A percentile compares a stretch with the other conserved stretches of the same genome.
These are phyloP conservation scores for Saksenaea vasiformis DNA, from an alignment of 371 early-diverging fungal species.

Conservation along the genomic window DNA sequence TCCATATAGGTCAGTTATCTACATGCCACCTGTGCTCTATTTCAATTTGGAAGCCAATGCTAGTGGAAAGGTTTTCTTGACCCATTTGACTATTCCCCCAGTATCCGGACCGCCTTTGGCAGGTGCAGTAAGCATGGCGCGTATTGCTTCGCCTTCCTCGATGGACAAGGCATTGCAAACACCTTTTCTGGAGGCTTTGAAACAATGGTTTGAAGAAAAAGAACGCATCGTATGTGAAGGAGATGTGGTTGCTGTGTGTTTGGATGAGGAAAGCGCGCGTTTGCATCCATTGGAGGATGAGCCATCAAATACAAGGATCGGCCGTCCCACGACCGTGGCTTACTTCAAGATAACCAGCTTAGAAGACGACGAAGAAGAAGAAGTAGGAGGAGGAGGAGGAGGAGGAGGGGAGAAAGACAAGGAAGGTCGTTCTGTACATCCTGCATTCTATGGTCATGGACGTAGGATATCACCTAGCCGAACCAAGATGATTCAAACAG, in stretches of 20 bases:
- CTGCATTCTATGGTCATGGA: conserved; percentile 41
- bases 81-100: conserved; percentile 35
- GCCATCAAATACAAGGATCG: neutral
- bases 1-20: conserved; percentile 25
- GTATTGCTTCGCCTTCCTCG: conserved; percentile 75
- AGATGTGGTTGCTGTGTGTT: conserved; percentile 70
- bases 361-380: conserved; percentile 19
- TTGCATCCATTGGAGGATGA: conserved; percentile 16
- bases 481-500: conserved; percentile 69
- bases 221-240: conserved; percentile 73
- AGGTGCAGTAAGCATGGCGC: conserved; percentile 68
- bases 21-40: conserved; percentile 61
- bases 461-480: conserved; percentile 59
- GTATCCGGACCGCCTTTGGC: conserved; percentile 61
- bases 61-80: conserved; percentile 25
- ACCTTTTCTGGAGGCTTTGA: conserved; percentile 62
- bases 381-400: neutral
- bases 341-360: conserved; percentile 60
- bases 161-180: conserved; percentile 71
- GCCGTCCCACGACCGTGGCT: conserved; percentile 39
- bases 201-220: conserved; percentile 69
- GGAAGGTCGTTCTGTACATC: conserved; percentile 25
- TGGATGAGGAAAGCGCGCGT: conserved; percentile 54
- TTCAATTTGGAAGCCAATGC: conserved; percentile 55
- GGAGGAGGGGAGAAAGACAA: conserved; percentile 4